Percentiles rank a stretch among this genome's conserved stretches.
Evolutionary conservation across 192 early-diverging fungal genomes (phyloP).

Genomic region (Coemansia asiatica): DNA sequence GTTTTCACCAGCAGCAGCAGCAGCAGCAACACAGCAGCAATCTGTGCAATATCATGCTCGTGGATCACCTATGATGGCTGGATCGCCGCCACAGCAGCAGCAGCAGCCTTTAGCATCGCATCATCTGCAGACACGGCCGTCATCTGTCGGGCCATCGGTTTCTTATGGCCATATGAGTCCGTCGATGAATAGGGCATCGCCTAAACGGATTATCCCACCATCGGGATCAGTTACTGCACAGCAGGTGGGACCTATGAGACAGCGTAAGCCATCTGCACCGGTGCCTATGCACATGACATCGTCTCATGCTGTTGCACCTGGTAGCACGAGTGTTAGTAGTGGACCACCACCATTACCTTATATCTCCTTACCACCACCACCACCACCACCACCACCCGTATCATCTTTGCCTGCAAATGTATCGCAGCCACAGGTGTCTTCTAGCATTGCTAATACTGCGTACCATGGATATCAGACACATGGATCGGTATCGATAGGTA

Average conservation of each 20-base stretch:
- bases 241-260: conserved; percentile 7
- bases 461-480: background rate
- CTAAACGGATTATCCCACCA: background rate
- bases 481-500: background rate
- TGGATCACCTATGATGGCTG: conserved; percentile 7
- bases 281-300: background rate
- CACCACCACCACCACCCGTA: background rate
- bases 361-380: background rate
- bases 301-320: background rate
- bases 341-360: background rate
- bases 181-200: background rate
- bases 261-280: conserved; percentile 37
- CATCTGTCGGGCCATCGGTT: conserved; percentile 25
- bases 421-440: too few species aligned
- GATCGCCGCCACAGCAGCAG: conserved; percentile 6
- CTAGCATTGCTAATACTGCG: background rate
- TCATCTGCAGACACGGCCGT: conserved; percentile 26
- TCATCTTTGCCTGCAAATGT: too few species aligned
- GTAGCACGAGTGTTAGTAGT: too few species aligned
- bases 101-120: conserved; percentile 2
- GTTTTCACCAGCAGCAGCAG: background rate
- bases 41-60: background rate
- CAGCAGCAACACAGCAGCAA: too few species aligned
- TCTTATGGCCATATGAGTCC: background rate
- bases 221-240: background rate